Evolutionary conservation across 2,329 filamentous ascomycete species (phyloP), one percentile per base, ranked within the genome.

Genomic region (Colletotrichum spaethianum): DNA sequence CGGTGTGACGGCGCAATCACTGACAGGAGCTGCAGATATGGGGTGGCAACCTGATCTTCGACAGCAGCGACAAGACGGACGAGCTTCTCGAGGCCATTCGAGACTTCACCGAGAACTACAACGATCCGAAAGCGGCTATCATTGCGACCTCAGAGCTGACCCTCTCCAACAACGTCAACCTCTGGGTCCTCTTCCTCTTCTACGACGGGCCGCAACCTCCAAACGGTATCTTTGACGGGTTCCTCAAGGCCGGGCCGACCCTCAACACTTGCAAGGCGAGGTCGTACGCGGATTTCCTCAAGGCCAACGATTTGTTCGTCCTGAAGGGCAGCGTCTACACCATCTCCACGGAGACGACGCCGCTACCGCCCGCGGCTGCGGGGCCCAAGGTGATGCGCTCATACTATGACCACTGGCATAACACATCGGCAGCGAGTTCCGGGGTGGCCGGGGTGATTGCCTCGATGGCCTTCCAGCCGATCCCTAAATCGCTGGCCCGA

Each of bases 181-280:
- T 87, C 26, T 91, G 88, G 88, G 84, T 90, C 69, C 79, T 92
- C 71, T 92, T 92, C 79, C 77, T 90, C 44, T 92, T 90, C 81
- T 92, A 92, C 78, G 88, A 92, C 77, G 90, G 88, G 1, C 84
- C 85, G 0, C 78, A 80, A 62, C 86, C 86, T 0, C 89, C 90
- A 0, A 76, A 81, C 1, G 86, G 82, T 5, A 84, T 88, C 2
- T 92, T 93, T 70, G 83, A 86, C 68, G 86, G 86, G 68, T 92
- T 92, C 78, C 85, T 86, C 2, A 81, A 82, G 48, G 82, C 89
- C 57, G 76, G 79, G 1, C 83, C 84, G 1, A 72, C 81, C 0
- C 76, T 83, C 28, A 86, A 89, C 75, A 85, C 79, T 23, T 82
- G 82, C 61, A 84, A 86, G 76, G 84, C 83, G 3, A 86, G 83